A percentile compares a stretch with the other conserved stretches of the same genome.
Evolutionary conservation across 257 asterid genomes (phyloP).

Genomic region (Linderniella brevidens): DNA sequence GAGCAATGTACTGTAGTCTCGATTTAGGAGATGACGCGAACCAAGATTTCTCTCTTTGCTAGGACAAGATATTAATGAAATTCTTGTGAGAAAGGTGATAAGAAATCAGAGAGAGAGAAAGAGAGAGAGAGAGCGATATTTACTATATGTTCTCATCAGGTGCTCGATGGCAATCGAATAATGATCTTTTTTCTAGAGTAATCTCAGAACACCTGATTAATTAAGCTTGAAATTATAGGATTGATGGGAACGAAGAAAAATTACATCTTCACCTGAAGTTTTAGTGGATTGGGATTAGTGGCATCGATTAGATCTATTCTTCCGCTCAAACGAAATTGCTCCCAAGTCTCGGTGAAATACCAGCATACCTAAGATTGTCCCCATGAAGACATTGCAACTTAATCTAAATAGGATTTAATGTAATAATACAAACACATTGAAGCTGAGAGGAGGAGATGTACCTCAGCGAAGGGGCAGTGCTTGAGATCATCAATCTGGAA

Average conservation of each 20-base stretch:
- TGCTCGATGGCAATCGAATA: background rate
- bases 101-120: too few species aligned
- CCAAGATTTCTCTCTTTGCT: constrained; percentile 89
- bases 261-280: constrained; percentile 53
- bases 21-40: constrained; percentile 62
- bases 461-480: constrained; percentile 81
- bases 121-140: too few species aligned
- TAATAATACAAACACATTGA: too few species aligned
- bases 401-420: too few species aligned
- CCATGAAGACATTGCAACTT: too few species aligned
- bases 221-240: too few species aligned
- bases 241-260: too few species aligned
- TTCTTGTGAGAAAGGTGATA: too few species aligned
- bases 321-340: constrained; percentile 74
- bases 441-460: constrained; percentile 9
- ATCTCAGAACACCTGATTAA: too few species aligned
- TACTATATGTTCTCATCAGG: too few species aligned
- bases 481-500: constrained; percentile 76
- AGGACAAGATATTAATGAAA: background rate
- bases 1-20: constrained; percentile 59
- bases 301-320: constrained; percentile 56
- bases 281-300: constrained; percentile 37
- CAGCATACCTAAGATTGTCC: constrained; percentile 50
- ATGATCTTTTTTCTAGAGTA: background rate
- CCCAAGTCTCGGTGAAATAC: constrained; percentile 94